Evolutionary conservation across 1,284 basidiomycete genomes (phyloP).

Genomic region (Cystobasidiaceae sp.): DNA sequence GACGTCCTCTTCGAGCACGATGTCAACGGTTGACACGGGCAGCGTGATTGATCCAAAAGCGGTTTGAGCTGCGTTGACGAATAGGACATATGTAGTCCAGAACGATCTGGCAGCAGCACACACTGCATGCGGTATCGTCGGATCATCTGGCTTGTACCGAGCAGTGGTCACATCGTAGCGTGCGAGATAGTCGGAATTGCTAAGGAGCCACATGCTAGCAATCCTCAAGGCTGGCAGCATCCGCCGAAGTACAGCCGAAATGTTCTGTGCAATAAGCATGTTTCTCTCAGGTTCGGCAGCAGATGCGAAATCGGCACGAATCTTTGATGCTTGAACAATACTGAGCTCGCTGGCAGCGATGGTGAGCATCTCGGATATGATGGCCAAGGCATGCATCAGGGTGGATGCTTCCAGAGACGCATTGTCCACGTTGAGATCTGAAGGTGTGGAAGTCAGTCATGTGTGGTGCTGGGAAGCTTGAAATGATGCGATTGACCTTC

Average conservation of each 20-base stretch:
- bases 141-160: slow-evolving; percentile 23
- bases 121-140: slow-evolving; percentile 19
- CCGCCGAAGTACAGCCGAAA: slow-evolving; percentile 77
- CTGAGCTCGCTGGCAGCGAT: slow-evolving; percentile 5
- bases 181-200: slow-evolving; percentile 66
- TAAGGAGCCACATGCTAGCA: slow-evolving; percentile 79
- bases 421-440: slow-evolving; percentile 1
- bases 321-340: not conserved
- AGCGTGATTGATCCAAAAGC: slow-evolving; percentile 67
- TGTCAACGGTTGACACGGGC: slow-evolving; percentile 54
- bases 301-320: not conserved
- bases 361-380: slow-evolving; percentile 11
- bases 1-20: slow-evolving; percentile 81
- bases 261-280: slow-evolving; percentile 55
- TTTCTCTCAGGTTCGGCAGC: slow-evolving; percentile 10
- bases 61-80: slow-evolving; percentile 59
- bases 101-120: slow-evolving; percentile 51
- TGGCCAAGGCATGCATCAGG: slow-evolving; percentile 16
- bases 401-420: slow-evolving; percentile 12
- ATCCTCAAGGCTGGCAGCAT: slow-evolving; percentile 82
- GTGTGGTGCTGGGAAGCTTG: too few species aligned
- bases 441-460: not conserved
- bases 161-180: slow-evolving; percentile 36
- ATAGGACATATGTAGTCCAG: slow-evolving; percentile 68
- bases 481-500: slow-evolving; percentile 64